phyloP scores from a whole-genome alignment of 129 eudicot species.

The Ambrosia trifida region DNA sequence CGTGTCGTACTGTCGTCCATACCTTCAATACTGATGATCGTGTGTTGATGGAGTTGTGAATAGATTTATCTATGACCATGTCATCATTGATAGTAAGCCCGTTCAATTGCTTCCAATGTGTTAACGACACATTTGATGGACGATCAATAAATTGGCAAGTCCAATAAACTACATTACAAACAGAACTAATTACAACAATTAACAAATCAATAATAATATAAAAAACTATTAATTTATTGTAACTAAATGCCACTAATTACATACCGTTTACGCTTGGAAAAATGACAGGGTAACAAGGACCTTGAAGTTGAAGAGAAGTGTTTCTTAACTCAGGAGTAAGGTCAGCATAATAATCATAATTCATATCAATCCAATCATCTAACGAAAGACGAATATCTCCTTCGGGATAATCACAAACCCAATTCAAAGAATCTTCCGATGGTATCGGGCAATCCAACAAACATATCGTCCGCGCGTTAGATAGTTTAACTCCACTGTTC shows the following conservation, averaged over 20 bases:
- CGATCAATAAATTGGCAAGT: conserved; percentile 88
- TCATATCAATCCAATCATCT: conserved; percentile 87
- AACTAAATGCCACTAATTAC: conserved; percentile 13
- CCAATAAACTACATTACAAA: conserved; percentile 65
- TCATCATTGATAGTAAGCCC: conserved; percentile 67
- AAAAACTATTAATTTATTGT: background rate
- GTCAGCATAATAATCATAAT: conserved; percentile 82
- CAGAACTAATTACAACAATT: conserved; percentile 9
- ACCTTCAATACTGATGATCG: conserved; percentile 87
- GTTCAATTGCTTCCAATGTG: conserved; percentile 85
- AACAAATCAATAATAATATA: background rate
- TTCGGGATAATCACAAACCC: conserved; percentile 97
- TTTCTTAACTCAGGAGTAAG: conserved; percentile 86
- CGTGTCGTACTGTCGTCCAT: background rate
- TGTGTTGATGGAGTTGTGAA: conserved; percentile 70
- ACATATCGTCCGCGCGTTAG: conserved; percentile 72
- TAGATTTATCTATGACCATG: conserved; percentile 72
- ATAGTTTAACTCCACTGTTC: conserved; percentile 51
- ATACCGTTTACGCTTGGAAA: conserved; percentile 95
- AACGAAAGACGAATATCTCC: conserved; percentile 68
- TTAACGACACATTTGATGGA: conserved; percentile 79
- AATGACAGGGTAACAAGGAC: conserved; percentile 95
- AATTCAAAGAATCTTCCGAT: conserved; percentile 77
- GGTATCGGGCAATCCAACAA: conserved; percentile 88
- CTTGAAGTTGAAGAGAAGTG: conserved; percentile 88